phyloP scores from a whole-genome alignment of 805 yeast genomes.

The Hermanozyma aechmeae region DNA sequence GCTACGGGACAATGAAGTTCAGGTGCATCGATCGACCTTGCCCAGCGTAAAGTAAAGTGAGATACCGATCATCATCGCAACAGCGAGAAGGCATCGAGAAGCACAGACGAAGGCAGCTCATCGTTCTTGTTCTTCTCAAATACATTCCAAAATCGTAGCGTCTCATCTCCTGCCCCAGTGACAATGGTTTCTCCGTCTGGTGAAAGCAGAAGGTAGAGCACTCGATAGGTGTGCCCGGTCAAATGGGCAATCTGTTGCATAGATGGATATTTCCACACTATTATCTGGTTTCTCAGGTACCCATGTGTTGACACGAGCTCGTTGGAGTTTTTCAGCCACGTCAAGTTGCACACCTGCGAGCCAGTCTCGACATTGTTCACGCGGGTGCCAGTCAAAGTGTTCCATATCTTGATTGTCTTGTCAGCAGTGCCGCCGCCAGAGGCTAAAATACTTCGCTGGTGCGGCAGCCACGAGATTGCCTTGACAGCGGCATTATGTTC shows the following conservation, averaged over 20 bases:
- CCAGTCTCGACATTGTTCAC: slow-evolving; percentile 86
- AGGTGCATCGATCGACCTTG: too few species aligned
- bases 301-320: slow-evolving; percentile 96
- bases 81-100: slow-evolving; percentile 69
- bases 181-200: slow-evolving; percentile 97
- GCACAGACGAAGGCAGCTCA: slow-evolving; percentile 49
- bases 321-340: slow-evolving; percentile 87
- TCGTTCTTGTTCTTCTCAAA: slow-evolving; percentile 68
- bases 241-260: slow-evolving; percentile 90
- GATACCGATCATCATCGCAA: slow-evolving; percentile 50
- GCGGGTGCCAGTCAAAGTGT: slow-evolving; percentile 67
- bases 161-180: slow-evolving; percentile 98
- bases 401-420: slow-evolving; percentile 85
- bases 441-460: slow-evolving; percentile 86
- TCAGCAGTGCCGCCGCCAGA: slow-evolving; percentile 98
- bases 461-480: slow-evolving; percentile 97
- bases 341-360: slow-evolving; percentile 89
- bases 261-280: slow-evolving; percentile 88
- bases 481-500: slow-evolving; percentile 95
- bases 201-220: slow-evolving; percentile 77
- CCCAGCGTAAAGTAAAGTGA: too few species aligned
- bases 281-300: slow-evolving; percentile 79
- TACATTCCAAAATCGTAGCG: slow-evolving; percentile 90
- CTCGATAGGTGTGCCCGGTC: slow-evolving; percentile 91
- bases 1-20: too few species aligned